Evolutionary conservation across 2,329 filamentous ascomycete species (phyloP).

Genomic region (Fusarium torreyae): DNA sequence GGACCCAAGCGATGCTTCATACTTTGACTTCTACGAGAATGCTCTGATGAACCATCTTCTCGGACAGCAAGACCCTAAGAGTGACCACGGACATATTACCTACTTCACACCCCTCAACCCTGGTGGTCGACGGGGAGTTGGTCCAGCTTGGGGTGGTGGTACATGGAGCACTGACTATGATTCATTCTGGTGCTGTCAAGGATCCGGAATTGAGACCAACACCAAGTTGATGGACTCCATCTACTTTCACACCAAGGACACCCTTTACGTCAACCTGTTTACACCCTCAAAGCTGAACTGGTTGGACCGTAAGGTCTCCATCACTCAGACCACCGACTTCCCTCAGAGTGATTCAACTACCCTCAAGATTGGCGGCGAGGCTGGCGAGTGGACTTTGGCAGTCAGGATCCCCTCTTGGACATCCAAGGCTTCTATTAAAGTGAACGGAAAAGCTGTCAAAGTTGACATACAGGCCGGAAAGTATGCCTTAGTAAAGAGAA

Average conservation of each 20-base stretch:
- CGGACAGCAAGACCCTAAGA: slow-evolving; percentile 62
- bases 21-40: slow-evolving; percentile 69
- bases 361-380: slow-evolving; percentile 56
- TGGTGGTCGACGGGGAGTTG: slow-evolving; percentile 63
- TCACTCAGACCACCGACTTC: slow-evolving; percentile 62
- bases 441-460: slow-evolving; percentile 59
- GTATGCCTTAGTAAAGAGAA: slow-evolving; percentile 59
- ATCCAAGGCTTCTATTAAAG: slow-evolving; percentile 54
- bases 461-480: slow-evolving; percentile 52
- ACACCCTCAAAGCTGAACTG: slow-evolving; percentile 63
- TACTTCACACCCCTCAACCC: slow-evolving; percentile 68
- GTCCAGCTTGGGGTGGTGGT: slow-evolving; percentile 68
- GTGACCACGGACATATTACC: slow-evolving; percentile 64
- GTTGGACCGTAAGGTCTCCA: slow-evolving; percentile 56
- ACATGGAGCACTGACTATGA: slow-evolving; percentile 69
- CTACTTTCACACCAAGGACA: slow-evolving; percentile 61
- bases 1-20: slow-evolving; percentile 56
- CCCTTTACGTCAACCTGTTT: slow-evolving; percentile 66
- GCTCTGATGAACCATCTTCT: slow-evolving; percentile 66
- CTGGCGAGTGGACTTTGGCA: slow-evolving; percentile 54
- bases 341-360: slow-evolving; percentile 59
- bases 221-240: slow-evolving; percentile 69
- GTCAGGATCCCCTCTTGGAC: slow-evolving; percentile 67
- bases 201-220: slow-evolving; percentile 67
- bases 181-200: slow-evolving; percentile 69